phyloP scores from a whole-genome alignment of 805 yeast genomes.

The Saccharomycopsis oosterbeekiorum region DNA sequence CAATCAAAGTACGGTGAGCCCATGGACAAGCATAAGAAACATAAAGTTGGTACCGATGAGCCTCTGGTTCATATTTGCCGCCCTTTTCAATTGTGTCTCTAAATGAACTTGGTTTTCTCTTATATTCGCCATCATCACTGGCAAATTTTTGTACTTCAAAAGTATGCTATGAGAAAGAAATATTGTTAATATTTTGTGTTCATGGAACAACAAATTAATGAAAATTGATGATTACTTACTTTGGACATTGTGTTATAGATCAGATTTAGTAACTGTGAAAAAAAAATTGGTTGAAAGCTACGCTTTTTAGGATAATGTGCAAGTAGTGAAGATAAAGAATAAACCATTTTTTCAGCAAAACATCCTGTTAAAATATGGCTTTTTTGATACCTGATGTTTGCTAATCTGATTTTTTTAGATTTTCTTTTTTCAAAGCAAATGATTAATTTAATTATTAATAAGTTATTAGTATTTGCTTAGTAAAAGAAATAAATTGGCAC shows the following conservation, averaged over 20 bases:
- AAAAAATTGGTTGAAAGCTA: too few species aligned
- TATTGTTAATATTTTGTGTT: not conserved
- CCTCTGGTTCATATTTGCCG: constrained; percentile 62
- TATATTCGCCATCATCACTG: constrained; percentile 43
- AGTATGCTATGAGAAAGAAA: not conserved
- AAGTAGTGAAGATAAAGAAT: too few species aligned
- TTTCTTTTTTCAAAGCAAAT: not conserved
- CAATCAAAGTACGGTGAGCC: constrained; percentile 78
- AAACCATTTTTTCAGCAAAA: not conserved
- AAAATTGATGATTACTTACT: not conserved
- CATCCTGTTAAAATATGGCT: not conserved
- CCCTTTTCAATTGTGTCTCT: constrained; percentile 54
- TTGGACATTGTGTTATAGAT: not conserved
- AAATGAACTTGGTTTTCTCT: constrained; percentile 45
- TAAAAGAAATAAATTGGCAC: not conserved
- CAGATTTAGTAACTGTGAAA: not conserved
- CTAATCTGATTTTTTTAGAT: not conserved
- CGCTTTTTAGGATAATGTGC: too few species aligned
- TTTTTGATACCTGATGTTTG: not conserved
- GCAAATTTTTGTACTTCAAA: constrained; percentile 33
- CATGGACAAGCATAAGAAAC: constrained; percentile 92
- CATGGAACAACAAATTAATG: not conserved
- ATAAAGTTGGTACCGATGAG: constrained; percentile 74
- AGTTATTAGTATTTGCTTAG: not conserved
- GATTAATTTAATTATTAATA: not conserved